A percentile compares a stretch with the other conserved stretches of the same genome.
phyloP scores from a whole-genome alignment of 163 green algal species.

The Scenedesmus sp. region DNA sequence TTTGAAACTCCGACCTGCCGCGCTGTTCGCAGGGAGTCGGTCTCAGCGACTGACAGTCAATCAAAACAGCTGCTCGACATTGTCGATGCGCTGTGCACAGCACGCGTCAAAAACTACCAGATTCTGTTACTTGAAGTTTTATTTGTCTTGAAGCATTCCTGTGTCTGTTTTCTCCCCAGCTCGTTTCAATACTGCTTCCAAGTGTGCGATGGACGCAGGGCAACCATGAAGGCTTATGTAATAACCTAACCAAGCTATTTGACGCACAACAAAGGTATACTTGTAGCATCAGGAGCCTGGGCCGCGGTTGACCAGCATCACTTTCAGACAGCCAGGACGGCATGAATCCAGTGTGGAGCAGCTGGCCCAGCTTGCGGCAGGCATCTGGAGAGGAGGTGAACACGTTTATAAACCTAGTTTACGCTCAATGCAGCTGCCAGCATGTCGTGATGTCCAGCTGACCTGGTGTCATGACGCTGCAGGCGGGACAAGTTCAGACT shows the following conservation, averaged over 20 bases:
- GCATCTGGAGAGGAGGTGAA: not conserved
- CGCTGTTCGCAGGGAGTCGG: not conserved
- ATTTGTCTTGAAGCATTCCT: not conserved
- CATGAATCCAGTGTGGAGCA: constrained; percentile 15
- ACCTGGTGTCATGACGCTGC: not conserved
- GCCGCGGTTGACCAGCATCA: not conserved
- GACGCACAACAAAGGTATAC: not conserved
- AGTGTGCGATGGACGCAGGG: not conserved
- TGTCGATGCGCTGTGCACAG: not conserved
- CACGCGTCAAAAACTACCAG: not conserved
- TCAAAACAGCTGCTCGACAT: not conserved
- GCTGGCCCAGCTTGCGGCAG: constrained; percentile 25
- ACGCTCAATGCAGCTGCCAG: not conserved
- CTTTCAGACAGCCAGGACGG: not conserved
- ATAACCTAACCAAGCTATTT: not conserved
- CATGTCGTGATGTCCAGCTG: not conserved
- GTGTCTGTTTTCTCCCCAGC: not conserved
- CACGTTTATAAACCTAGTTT: not conserved
- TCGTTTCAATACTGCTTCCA: not conserved
- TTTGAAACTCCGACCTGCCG: not conserved
- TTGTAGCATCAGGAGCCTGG: not conserved
- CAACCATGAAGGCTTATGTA: not conserved
- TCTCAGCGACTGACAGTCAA: not conserved
- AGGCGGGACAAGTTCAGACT: not conserved
- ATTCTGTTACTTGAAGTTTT: not conserved